Base-by-base conservation (phyloP, 1,284 basidiomycete genomes). In the Fomes fomentarius region DNA sequence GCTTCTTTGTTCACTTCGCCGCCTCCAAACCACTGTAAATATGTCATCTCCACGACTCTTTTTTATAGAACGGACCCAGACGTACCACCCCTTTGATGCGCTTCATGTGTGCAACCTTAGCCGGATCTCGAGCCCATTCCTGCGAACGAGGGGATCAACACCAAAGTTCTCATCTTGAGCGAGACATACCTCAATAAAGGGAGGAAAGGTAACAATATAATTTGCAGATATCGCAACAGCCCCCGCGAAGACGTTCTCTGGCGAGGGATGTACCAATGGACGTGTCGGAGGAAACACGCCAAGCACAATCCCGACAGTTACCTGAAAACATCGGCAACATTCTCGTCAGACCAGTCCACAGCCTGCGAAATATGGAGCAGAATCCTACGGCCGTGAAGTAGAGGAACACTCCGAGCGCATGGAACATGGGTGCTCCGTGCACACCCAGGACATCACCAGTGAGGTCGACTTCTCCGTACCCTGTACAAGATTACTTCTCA, bases 371-470 rank as follows among this genome's bases (percentile, higher is more conserved):
- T 30, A 26, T 6, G 15, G 3, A 5, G 2, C 10, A 15, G 25
- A 14, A 21, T 31, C 57, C 4, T 50, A 67, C 65, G 41, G 62
- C 50, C 21, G 50, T 55, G 8, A 24, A 15, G 40, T 28, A 60
- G 35, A 51, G 50, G 35, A 46, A 59, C 24, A 62, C 45, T 1
- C 66, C 65, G 48, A 63, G 45, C 0, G 57, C 66, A 41, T 66
- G 67, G 40, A 63, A 70, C 54, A 66, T 60, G 0, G 65, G 63
- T 2, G 54, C 46, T 1, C 52, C 53, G 17, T 66, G 64, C 12
- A 53, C 54, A 17, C 54, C 58, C 22, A 66, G 33, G 8, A 54
- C 33, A 8, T 48, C 12, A 0, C 57, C 59, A 3, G 50, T 50
- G 1, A 61, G 25, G 37, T 65, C 60, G 2, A 54, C 39, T 7